Evolutionary conservation across 164 flowering plant species (phyloP), one percentile per base, ranked within the genome.

Genomic region (Berberis thunbergii): DNA sequence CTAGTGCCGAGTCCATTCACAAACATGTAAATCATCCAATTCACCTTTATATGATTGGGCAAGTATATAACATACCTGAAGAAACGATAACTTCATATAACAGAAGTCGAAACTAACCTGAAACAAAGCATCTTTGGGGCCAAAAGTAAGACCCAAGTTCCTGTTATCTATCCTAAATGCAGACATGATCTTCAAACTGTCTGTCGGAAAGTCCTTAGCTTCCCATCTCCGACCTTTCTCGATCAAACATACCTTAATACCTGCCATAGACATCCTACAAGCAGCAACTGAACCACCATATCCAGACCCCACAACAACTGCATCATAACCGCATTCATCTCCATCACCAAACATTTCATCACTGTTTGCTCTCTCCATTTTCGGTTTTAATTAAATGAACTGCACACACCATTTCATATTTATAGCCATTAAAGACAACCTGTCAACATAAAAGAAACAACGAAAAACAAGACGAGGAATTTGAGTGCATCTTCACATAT

Each of bases 221-320:
- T 82, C 82, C 86, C 86, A 82, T 66, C 62, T 69, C 44, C 81
- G 73, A 39, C 86, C 86, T 77, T 76, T 85, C 77, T 82, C 86
- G 2, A 81, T 42, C 72, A 85, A 68, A 62, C 83, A 85, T 3
- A 81, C 89, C 70, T 79, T 79, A 12, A 78, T 59, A 10, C 86
- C 86, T 2, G 84, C 81, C 78, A 71, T 63, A 4, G 86, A 64
- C 81, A 85, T 43, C 59, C 85, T 70, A 74, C 78, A 83, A 40
- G 86, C 85, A 3, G 86, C 86, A 41, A 81, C 81, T 1, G 83
- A 79, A 57, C 89, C 89, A 52, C 89, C 89, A 52, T 84, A 83
- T 39, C 86, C 86, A 2, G 85, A 84, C 43, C 86, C 86, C 45
- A 82, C 76, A 39, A 84, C 85, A 41, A 84, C 64, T 4, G 83